A percentile compares a stretch with the other conserved stretches of the same genome.
These are phyloP conservation scores for Sclerotinia borealis DNA, from an alignment of 2,329 filamentous ascomycete species.

Conservation along the genomic window DNA sequence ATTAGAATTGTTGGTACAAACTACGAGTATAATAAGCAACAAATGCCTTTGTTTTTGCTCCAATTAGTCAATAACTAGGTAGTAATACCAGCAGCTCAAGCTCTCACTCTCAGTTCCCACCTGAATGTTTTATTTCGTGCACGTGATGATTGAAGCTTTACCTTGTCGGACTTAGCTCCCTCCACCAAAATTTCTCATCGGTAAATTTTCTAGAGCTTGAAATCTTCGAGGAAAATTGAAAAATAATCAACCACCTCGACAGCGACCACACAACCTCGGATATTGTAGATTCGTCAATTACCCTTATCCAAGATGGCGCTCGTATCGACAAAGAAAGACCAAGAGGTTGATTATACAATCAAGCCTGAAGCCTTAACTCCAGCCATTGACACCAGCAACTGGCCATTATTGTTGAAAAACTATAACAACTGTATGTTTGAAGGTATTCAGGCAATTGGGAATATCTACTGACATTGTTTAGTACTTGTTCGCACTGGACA, in stretches of 20 bases:
- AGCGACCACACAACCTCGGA: constrained; percentile 5
- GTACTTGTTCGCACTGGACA: constrained; percentile 91
- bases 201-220: constrained; percentile 15
- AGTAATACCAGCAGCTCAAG: no score
- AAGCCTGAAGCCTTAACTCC: constrained; percentile 83
- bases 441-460: constrained; percentile 11
- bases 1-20: no score
- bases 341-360: constrained; percentile 73
- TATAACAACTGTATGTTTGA: constrained; percentile 75
- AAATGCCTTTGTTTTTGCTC: no score
- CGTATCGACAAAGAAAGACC: constrained; percentile 39
- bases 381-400: constrained; percentile 76
- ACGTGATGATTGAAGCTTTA: constrained; percentile 1
- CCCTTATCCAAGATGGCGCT: constrained; percentile 37
- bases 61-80: not conserved
- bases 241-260: constrained; percentile 5
- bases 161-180: constrained; percentile 2
- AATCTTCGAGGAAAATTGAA: constrained; percentile 11
- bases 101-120: no score
- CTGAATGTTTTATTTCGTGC: not conserved
- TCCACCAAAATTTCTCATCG: constrained; percentile 15
- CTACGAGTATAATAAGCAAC: no score
- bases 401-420: constrained; percentile 93
- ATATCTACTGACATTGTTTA: constrained; percentile 36
- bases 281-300: constrained; percentile 11